A percentile compares a stretch with the other conserved stretches of the same genome.
These are phyloP conservation scores for Cladosporium sp. DNA, from an alignment of 2,329 filamentous ascomycete species.

Conservation along the genomic window DNA sequence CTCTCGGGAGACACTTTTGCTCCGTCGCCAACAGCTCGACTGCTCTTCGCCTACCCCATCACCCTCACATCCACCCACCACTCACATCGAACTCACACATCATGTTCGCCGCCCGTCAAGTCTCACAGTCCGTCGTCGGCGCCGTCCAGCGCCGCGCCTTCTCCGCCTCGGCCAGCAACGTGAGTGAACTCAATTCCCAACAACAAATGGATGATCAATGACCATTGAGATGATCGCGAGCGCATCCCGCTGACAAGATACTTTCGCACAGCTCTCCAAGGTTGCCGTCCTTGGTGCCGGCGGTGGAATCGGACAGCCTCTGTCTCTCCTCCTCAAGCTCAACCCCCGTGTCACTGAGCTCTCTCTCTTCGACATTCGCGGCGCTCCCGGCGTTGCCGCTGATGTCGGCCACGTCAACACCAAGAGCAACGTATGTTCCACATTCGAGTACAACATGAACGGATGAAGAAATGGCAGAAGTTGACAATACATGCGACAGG, in stretches of 20 bases:
- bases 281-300: slow-evolving; percentile 94
- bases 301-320: slow-evolving; percentile 96
- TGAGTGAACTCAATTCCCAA: slow-evolving; percentile 30
- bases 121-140: slow-evolving; percentile 38
- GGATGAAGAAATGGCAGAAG: neutral
- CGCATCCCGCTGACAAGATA: neutral
- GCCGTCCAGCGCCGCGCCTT: slow-evolving; percentile 50
- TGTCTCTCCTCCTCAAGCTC: slow-evolving; percentile 97
- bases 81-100: neutral
- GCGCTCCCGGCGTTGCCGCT: slow-evolving; percentile 93
- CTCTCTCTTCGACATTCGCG: slow-evolving; percentile 95
- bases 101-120: slow-evolving; percentile 67
- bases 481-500: slow-evolving; percentile 37
- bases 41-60: neutral
- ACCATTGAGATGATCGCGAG: neutral
- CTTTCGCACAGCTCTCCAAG: slow-evolving; percentile 74
- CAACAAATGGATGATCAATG: neutral
- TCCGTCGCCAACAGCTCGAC: neutral
- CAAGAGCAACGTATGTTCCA: slow-evolving; percentile 66
- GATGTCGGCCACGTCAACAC: slow-evolving; percentile 99
- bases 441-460: neutral
- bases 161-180: slow-evolving; percentile 50
- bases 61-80: neutral
- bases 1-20: neutral
- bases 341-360: slow-evolving; percentile 93